Base-by-base conservation (phyloP, 2,329 filamentous ascomycete genomes). In the Microcera coccophila region DNA sequence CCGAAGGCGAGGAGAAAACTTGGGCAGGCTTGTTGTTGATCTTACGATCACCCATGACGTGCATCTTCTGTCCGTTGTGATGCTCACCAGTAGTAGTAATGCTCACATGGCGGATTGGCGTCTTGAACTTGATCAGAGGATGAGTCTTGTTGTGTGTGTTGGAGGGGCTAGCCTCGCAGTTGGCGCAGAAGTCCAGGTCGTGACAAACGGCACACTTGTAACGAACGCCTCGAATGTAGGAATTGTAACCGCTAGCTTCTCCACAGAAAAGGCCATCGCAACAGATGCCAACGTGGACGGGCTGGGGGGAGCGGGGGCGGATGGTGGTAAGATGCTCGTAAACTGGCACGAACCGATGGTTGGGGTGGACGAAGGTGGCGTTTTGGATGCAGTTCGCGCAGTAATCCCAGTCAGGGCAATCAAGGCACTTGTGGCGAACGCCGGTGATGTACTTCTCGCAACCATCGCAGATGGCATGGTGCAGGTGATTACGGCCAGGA, bases 171-270 rank as follows among this genome's bases (percentile, higher is more conserved):
- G 91, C 89, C 71, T 98, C 94, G 70, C 93, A 98, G 61, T 80
- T 86, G 61, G 87, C 88, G 64, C 93, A 98, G 72, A 96, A 95
- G 68, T 98, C 93, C 24, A 85, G 85, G 64, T 98, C 90, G 60
- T 94, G 78, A 73, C 93, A 98, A 43, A 98, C 85, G 39, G 91
- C 88, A 63, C 93, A 98, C 81, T 98, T 98, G 79, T 93, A 98
- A 51, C 93, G 87, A 47, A 85, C 78, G 39, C 93, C 94, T 41
- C 77, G 76, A 58, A 98, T 96, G 69, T 90, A 95, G 26, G 72
- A 79, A 74, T 60, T 73, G 62, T 62, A 75, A 54, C 58, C 74
- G 55, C 67, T 73, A 15, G 49, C 72, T 57, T 71, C 69, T 46
- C 77, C 77, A 77, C 93, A 98, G 33, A 95, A 76, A 18, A 90